Evolutionary conservation across 192 early-diverging fungal genomes (phyloP).

Genomic region (Backusella morwellensis): DNA sequence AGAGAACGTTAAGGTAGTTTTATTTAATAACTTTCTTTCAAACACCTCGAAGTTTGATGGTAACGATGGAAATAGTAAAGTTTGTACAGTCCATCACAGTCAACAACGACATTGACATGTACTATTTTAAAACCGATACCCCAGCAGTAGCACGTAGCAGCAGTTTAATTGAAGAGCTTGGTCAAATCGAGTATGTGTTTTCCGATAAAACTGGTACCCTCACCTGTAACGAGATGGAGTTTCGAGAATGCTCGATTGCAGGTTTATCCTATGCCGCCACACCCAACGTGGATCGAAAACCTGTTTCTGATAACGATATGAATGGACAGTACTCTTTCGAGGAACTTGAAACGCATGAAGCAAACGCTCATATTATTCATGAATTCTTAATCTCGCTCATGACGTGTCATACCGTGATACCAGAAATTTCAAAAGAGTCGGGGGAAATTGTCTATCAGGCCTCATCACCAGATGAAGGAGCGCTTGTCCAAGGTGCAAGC

Average conservation of each 20-base stretch:
- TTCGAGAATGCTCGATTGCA: constrained; percentile 87
- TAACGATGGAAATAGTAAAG: constrained; percentile 98
- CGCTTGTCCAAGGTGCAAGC: constrained; percentile 69
- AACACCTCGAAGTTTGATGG: constrained; percentile 70
- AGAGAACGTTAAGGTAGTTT: too few species aligned
- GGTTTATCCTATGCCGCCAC: constrained; percentile 88
- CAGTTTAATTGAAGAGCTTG: constrained; percentile 88
- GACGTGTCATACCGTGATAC: constrained; percentile 95
- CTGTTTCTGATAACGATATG: constrained; percentile 58
- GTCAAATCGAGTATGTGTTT: constrained; percentile 83
- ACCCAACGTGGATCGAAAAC: constrained; percentile 83
- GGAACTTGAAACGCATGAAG: constrained; percentile 56
- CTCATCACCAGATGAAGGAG: constrained; percentile 92
- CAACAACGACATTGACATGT: constrained; percentile 93
- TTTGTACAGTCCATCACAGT: constrained; percentile 86
- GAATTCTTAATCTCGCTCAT: constrained; percentile 90
- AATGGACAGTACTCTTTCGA: constrained; percentile 62
- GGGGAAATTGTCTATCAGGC: constrained; percentile 85
- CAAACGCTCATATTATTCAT: constrained; percentile 64
- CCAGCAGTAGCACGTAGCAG: constrained; percentile 91
- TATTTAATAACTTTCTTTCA: too few species aligned
- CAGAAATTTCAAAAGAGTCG: constrained; percentile 65
- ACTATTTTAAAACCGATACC: constrained; percentile 89
- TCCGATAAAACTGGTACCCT: constrained; percentile 38
- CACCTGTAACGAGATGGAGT: constrained; percentile 56